Percentiles rank a stretch among this genome's conserved stretches.
These are phyloP conservation scores for Acer yangbiense DNA, from an alignment of 345 rosid genomes.

Conservation along the genomic window DNA sequence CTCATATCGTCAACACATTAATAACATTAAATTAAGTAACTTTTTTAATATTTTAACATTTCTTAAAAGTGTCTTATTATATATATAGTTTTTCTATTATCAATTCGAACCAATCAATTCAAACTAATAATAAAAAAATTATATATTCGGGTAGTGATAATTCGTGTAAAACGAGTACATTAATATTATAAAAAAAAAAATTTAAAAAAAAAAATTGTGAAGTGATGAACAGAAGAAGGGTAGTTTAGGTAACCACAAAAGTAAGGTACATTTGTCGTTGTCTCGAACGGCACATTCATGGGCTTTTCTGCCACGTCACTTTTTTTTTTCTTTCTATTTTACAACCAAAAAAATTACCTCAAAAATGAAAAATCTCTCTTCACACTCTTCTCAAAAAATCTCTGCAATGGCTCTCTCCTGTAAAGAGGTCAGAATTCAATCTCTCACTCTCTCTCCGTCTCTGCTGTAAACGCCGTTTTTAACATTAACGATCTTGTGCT, in stretches of 20 bases:
- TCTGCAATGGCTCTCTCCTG: not conserved
- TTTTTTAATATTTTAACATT: too few species aligned
- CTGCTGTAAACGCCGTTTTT: not conserved
- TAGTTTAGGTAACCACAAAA: constrained; percentile 9
- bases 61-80: too few species aligned
- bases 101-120: too few species aligned
- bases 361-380: not conserved
- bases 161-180: too few species aligned
- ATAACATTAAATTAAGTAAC: too few species aligned
- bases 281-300: constrained; percentile 36
- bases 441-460: not conserved
- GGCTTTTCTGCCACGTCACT: constrained; percentile 41
- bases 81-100: too few species aligned
- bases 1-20: too few species aligned
- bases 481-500: not conserved
- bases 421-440: not conserved
- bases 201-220: too few species aligned
- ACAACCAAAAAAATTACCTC: not conserved
- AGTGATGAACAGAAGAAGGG: not conserved
- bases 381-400: not conserved
- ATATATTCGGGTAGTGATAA: too few species aligned
- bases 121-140: too few species aligned
- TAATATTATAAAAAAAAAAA: too few species aligned
- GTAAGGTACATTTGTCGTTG: constrained; percentile 21
- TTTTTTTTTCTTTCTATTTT: constrained; percentile 1